Conservation (phyloP, 2,329 filamentous ascomycete species). For the Claviceps fusiformis region DNA sequence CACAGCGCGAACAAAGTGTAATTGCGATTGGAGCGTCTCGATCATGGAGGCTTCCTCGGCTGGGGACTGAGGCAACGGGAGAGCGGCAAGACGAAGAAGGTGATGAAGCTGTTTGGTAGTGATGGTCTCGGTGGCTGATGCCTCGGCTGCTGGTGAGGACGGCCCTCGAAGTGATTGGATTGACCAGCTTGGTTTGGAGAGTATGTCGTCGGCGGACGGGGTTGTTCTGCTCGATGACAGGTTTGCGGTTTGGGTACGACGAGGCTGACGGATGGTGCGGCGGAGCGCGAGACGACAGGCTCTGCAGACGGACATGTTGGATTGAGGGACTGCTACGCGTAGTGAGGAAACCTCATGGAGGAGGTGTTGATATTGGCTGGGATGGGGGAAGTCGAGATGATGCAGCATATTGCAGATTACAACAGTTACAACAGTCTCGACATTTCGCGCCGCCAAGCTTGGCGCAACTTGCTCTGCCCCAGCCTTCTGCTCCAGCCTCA, state of each 20-base stretch:
- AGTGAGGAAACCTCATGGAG: not conserved
- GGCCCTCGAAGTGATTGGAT: conserved; percentile 47
- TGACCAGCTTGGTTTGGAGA: conserved; percentile 70
- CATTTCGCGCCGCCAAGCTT: not conserved
- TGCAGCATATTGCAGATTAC: too few species aligned
- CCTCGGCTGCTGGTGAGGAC: conserved; percentile 7
- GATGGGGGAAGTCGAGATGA: not conserved
- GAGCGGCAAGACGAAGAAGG: conserved; percentile 76
- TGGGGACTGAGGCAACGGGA: conserved; percentile 53
- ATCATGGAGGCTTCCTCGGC: conserved; percentile 60
- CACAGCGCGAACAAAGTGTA: conserved; percentile 81
- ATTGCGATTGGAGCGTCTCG: conserved; percentile 61
- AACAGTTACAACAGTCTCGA: too few species aligned
- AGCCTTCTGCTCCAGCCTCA: not conserved
- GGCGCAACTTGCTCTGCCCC: too few species aligned
- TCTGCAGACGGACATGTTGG: conserved; percentile 18
- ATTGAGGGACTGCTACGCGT: not conserved
- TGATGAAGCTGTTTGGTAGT: conserved; percentile 61
- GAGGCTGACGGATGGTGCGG: conserved; percentile 7
- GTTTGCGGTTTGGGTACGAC: conserved; percentile 4
- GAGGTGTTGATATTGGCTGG: not conserved
- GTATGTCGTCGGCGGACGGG: conserved; percentile 28
- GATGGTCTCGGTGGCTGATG: conserved; percentile 29
- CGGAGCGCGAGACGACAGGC: conserved; percentile 17
- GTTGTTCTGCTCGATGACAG: conserved; percentile 5